phyloP scores from a whole-genome alignment of 352 stramenopile species.

The Globisporangium sylvaticum region DNA sequence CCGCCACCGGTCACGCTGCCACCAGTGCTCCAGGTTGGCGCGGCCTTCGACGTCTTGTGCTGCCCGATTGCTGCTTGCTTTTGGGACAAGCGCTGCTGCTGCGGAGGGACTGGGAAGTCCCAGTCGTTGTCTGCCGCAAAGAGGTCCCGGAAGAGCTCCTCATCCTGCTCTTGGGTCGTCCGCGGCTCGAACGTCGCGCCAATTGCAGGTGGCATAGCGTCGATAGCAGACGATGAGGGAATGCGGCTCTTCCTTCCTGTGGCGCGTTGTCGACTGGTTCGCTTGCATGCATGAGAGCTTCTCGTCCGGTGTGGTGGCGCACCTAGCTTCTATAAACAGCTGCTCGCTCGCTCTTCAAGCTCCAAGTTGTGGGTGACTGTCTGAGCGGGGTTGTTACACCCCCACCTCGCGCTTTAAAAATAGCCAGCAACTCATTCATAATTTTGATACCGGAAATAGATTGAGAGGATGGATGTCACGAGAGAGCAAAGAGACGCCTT shows the following conservation, averaged over 20 bases:
- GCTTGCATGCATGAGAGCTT: not conserved
- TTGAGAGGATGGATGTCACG: not conserved
- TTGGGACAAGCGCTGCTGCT: not conserved
- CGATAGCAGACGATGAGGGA: constrained; percentile 15
- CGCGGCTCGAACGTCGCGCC: constrained; percentile 1
- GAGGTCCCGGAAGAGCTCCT: constrained; percentile 68
- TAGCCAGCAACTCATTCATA: not conserved
- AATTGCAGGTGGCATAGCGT: constrained; percentile 2
- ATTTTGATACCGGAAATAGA: not conserved
- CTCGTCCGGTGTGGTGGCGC: not conserved
- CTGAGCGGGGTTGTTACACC: not conserved
- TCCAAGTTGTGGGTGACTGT: not conserved
- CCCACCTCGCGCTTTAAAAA: not conserved
- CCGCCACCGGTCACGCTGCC: not conserved
- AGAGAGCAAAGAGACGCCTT: not conserved
- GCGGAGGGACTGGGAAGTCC: constrained; percentile 1
- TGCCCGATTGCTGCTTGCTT: not conserved
- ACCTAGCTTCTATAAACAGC: not conserved
- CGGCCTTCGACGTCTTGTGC: not conserved
- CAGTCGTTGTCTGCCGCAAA: constrained; percentile 38
- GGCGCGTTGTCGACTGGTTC: constrained; percentile 7
- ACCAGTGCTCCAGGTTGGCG: not conserved
- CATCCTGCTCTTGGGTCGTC: constrained; percentile 36
- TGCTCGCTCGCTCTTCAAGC: not conserved
- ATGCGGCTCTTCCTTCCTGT: constrained; percentile 15